Evolutionary conservation across 2,329 filamentous ascomycete genomes (phyloP).

Genomic region (Colletotrichum tabaci): DNA sequence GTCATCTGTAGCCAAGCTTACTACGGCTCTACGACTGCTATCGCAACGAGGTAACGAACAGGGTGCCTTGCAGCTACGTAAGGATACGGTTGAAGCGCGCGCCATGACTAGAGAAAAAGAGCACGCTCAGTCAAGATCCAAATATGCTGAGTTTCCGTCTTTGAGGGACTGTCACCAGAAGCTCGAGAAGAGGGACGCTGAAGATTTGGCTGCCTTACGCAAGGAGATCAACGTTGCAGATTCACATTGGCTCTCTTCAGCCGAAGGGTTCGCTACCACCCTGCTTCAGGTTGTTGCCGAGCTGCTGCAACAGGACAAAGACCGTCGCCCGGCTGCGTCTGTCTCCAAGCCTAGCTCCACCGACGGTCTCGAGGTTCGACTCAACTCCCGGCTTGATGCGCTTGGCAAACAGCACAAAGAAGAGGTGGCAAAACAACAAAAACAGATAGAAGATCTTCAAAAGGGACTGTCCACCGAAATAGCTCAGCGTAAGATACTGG

Average conservation of each 20-base stretch:
- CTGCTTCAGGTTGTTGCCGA: conserved; percentile 24
- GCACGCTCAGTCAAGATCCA: conserved; percentile 3
- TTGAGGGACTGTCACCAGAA: conserved; percentile 23
- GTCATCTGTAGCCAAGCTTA: conserved; percentile 11
- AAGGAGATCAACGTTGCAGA: conserved; percentile 11
- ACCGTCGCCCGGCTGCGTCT: not conserved
- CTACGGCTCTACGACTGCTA: conserved; percentile 6
- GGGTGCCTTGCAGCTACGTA: conserved; percentile 19
- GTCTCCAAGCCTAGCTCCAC: not conserved
- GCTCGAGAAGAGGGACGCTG: conserved; percentile 26
- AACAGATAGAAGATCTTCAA: conserved; percentile 29
- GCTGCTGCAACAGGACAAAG: conserved; percentile 6
- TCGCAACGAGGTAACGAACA: conserved; percentile 22
- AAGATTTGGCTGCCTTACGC: conserved; percentile 14
- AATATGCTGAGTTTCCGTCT: conserved; percentile 34
- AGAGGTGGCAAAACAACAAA: conserved; percentile 37
- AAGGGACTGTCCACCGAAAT: conserved; percentile 11
- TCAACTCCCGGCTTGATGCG: conserved; percentile 27
- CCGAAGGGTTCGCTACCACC: conserved; percentile 14
- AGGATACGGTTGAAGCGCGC: conserved; percentile 17
- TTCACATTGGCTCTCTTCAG: not conserved
- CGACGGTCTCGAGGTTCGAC: conserved; percentile 6
- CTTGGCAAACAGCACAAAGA: conserved; percentile 32
- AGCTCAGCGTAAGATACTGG: conserved; percentile 17
- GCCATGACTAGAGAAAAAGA: conserved; percentile 19